phyloP scores from a whole-genome alignment of 164 flowering plant species.

The Vitis vinifera region DNA sequence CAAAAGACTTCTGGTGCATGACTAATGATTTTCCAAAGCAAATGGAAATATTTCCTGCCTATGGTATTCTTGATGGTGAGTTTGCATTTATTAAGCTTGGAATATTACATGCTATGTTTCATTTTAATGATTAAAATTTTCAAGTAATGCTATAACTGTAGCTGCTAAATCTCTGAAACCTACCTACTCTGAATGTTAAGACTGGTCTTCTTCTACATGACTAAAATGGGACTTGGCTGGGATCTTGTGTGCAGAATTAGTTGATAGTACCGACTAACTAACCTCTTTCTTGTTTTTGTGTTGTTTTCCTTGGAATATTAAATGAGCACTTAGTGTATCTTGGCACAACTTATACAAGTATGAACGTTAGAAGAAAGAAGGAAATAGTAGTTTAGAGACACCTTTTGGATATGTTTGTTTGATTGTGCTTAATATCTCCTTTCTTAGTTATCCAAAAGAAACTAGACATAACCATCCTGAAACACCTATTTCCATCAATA shows the following conservation, averaged over 20 bases:
- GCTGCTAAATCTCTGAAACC: no score
- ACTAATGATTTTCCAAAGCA: conserved; percentile 23
- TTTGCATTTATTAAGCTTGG: background rate
- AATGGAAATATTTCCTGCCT: conserved; percentile 39
- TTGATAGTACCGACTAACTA: no score
- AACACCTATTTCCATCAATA: no score
- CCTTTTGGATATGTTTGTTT: background rate
- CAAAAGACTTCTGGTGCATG: conserved; percentile 68
- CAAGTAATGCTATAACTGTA: background rate
- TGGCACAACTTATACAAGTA: background rate
- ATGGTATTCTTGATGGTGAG: conserved; percentile 59
- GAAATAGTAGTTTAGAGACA: background rate
- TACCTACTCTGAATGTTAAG: no score
- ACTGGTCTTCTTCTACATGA: no score
- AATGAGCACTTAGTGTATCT: background rate
- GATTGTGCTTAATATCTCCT: background rate
- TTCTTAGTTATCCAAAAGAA: no score
- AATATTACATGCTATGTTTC: background rate
- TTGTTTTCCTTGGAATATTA: no score
- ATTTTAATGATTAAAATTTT: background rate
- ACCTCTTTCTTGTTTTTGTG: no score
- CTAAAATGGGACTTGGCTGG: no score
- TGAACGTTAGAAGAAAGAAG: background rate
- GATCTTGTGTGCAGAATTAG: no score
- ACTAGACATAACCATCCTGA: no score